Conservation (phyloP, 495 filamentous ascomycete species). For the Annulohypoxylon stygium region DNA sequence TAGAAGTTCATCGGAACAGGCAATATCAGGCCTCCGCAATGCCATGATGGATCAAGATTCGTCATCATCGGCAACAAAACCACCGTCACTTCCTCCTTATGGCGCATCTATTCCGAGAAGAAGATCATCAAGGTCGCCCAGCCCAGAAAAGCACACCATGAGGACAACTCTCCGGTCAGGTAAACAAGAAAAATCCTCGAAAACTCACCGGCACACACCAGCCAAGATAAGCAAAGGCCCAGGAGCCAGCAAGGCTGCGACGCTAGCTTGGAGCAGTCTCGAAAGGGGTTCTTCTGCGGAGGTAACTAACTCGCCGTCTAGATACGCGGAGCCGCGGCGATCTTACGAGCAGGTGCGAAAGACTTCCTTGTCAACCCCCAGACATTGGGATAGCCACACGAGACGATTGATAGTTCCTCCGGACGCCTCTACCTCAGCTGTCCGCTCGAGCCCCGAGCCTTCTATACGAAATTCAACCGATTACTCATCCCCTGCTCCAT, state of each 20-base stretch:
- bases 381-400: conserved; percentile 61
- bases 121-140: conserved; percentile 72
- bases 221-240: conserved; percentile 55
- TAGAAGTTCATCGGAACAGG: conserved; percentile 66
- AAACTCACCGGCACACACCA: conserved; percentile 57
- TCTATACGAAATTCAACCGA: conserved; percentile 46
- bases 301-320: conserved; percentile 29
- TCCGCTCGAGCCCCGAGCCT: conserved; percentile 43
- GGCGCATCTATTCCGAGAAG: conserved; percentile 53
- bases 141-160: conserved; percentile 87
- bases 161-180: conserved; percentile 81
- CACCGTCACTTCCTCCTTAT: conserved; percentile 48
- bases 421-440: conserved; percentile 43
- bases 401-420: conserved; percentile 55
- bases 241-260: conserved; percentile 85
- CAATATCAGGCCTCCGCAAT: conserved; percentile 49
- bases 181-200: conserved; percentile 70
- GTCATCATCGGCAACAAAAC: conserved; percentile 51
- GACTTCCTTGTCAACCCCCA: conserved; percentile 44
- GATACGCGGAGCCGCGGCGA: conserved; percentile 28
- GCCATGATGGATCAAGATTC: conserved; percentile 46
- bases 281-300: conserved; percentile 38
- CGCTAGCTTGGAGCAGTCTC: conserved; percentile 80
- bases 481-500: conserved; percentile 42
- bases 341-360: conserved; percentile 47